These are phyloP conservation scores for Fomitiporia mediterranea DNA, from an alignment of 1,284 basidiomycete species.

Conservation along the genomic window DNA sequence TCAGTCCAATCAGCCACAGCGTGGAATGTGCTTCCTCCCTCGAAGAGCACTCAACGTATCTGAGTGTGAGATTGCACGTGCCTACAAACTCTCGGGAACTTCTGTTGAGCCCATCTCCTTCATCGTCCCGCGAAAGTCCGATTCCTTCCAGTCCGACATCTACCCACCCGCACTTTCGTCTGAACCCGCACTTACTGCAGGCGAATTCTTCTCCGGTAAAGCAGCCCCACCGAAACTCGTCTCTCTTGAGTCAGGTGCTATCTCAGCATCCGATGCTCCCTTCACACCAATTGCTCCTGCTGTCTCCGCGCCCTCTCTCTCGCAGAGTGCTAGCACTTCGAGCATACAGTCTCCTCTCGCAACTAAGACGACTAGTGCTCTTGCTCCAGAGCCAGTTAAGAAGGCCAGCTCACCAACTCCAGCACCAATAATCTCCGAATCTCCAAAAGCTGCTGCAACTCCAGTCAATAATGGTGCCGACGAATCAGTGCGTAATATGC, in stretches of 20 bases:
- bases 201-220: conserved; percentile 88
- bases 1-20: conserved; percentile 89
- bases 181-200: conserved; percentile 74
- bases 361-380: conserved; percentile 24
- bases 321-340: conserved; percentile 32
- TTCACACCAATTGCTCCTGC: conserved; percentile 25
- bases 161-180: conserved; percentile 94
- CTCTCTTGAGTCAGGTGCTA: conserved; percentile 54
- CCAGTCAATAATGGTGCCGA: conserved; percentile 23
- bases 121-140: conserved; percentile 89
- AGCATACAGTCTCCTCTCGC: conserved; percentile 33
- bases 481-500: conserved; percentile 26
- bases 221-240: conserved; percentile 66
- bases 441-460: conserved; percentile 29
- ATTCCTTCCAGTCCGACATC: conserved; percentile 91
- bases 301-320: conserved; percentile 25
- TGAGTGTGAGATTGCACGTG: conserved; percentile 94
- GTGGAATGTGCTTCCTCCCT: conserved; percentile 95
- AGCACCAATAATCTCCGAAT: conserved; percentile 24
- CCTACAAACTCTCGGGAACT: conserved; percentile 81
- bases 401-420: conserved; percentile 25
- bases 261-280: conserved; percentile 37
- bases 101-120: conserved; percentile 88
- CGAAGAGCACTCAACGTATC: conserved; percentile 82
- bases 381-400: conserved; percentile 20